Evolutionary conservation across 495 filamentous ascomycete genomes (phyloP).

Genomic region (Aspergillus biplanus): DNA sequence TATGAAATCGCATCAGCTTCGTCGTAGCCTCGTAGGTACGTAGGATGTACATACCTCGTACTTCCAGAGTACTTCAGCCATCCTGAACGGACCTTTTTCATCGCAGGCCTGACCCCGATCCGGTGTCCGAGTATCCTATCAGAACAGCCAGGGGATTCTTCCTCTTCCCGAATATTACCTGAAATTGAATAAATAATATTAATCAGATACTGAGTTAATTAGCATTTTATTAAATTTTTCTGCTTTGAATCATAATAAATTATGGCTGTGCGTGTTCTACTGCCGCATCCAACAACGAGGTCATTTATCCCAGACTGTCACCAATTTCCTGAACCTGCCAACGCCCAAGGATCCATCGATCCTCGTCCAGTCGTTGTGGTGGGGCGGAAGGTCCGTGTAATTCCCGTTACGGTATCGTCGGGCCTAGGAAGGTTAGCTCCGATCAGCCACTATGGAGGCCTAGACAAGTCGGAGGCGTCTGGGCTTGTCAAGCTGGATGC

Average conservation of each 20-base stretch:
- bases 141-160: neutral
- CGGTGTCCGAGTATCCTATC: conserved; percentile 1
- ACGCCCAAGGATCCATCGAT: conserved; percentile 18
- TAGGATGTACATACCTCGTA: too few species aligned
- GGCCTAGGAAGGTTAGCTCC: conserved; percentile 16
- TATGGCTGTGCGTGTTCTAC: too few species aligned
- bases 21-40: too few species aligned
- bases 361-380: conserved; percentile 7
- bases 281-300: neutral
- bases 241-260: neutral
- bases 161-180: neutral
- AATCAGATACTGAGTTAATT: too few species aligned
- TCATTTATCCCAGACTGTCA: conserved; percentile 20
- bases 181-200: neutral
- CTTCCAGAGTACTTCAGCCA: too few species aligned
- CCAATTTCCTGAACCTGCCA: conserved; percentile 21
- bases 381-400: conserved; percentile 26
- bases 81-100: neutral
- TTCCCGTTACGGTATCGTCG: conserved; percentile 22
- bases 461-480: conserved; percentile 28
- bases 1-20: too few species aligned
- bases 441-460: conserved; percentile 32
- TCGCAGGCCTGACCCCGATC: neutral
- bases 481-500: conserved; percentile 7
- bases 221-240: neutral